Conservation (phyloP, 805 yeast genomes). For the Komagataella pseudopastoris region DNA sequence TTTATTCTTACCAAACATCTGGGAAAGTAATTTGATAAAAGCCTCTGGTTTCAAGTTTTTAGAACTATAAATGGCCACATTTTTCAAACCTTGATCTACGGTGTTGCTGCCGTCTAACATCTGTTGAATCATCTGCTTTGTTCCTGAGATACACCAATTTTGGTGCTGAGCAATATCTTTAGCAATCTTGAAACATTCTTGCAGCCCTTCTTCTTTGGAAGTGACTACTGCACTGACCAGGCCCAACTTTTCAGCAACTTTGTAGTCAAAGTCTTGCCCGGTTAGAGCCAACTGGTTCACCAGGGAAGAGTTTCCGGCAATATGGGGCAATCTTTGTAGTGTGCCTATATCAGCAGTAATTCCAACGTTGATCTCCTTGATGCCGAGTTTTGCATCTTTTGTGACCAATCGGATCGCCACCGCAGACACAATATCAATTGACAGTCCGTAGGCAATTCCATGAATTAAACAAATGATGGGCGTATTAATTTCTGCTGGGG, state of each 20-base stretch:
- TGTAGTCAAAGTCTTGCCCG: constrained; percentile 38
- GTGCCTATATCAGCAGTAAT: constrained; percentile 73
- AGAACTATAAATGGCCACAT: not conserved
- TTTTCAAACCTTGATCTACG: not conserved
- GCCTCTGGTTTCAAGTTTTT: not conserved
- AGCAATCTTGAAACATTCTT: constrained; percentile 37
- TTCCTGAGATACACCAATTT: constrained; percentile 51
- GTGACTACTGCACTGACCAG: constrained; percentile 31
- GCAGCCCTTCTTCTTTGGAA: constrained; percentile 33
- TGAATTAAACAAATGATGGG: constrained; percentile 60
- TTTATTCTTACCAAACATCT: not conserved
- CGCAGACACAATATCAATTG: constrained; percentile 50
- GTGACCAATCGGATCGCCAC: constrained; percentile 44
- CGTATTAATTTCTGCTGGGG: constrained; percentile 31
- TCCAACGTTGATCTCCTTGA: constrained; percentile 63
- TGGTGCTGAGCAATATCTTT: constrained; percentile 27
- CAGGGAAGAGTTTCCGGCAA: constrained; percentile 41
- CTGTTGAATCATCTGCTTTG: constrained; percentile 21
- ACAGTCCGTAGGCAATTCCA: constrained; percentile 54
- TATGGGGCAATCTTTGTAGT: constrained; percentile 47
- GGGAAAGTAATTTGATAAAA: not conserved
- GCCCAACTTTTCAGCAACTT: constrained; percentile 46
- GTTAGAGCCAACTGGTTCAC: constrained; percentile 49
- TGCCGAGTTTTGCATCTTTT: constrained; percentile 36
- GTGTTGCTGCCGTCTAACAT: not conserved